Evolutionary conservation across 495 filamentous ascomycete genomes (phyloP), one percentile per base, ranked within the genome.

Genomic region (Glonium stellatum): DNA sequence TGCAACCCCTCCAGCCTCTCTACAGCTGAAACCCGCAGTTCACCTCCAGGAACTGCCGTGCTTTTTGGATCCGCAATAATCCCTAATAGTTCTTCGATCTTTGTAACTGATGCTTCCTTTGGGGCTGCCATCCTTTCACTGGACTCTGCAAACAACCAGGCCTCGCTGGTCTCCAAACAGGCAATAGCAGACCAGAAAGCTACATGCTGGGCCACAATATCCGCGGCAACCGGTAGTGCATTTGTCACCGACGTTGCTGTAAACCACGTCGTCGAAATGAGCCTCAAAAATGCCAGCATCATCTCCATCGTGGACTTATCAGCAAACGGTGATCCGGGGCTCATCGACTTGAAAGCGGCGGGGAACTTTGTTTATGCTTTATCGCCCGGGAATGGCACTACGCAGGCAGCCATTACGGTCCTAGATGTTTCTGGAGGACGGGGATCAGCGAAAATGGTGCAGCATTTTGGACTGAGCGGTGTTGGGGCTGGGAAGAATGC

Each of bases 31-130:
- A 68, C 55, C 4, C 61, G 62, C 36, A 52, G 37, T 50, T 61
- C 52, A 18, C 68, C 68, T 12, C 37, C 54, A 0, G 81, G 80
- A 22, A 83, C 80, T 0, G 74, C 73, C 0, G 77, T 84, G 5
- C 71, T 84, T 1, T 85, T 84, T 60, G 83, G 83, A 1, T 71
- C 75, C 0, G 70, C 74, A 1, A 39, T 67, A 11, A 73, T 85
- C 39, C 74, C 76, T 0, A 67, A 72, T 3, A 69, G 72, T 0
- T 48, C 44, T 31, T 57, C 13, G 12, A 51, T 85, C 46, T 76
- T 86, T 58, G 73, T 72, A 0, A 80, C 82, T 0, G 82, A 85
- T 57, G 77, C 82, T 2, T 76, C 76, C 0, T 80, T 85, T 44
- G 83, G 83, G 25, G 75, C 70, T 0, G 74, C 69, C 0, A 69